Evolutionary conservation across 2,329 filamentous ascomycete genomes (phyloP).

Genomic region (Penicillium rolfsii): DNA sequence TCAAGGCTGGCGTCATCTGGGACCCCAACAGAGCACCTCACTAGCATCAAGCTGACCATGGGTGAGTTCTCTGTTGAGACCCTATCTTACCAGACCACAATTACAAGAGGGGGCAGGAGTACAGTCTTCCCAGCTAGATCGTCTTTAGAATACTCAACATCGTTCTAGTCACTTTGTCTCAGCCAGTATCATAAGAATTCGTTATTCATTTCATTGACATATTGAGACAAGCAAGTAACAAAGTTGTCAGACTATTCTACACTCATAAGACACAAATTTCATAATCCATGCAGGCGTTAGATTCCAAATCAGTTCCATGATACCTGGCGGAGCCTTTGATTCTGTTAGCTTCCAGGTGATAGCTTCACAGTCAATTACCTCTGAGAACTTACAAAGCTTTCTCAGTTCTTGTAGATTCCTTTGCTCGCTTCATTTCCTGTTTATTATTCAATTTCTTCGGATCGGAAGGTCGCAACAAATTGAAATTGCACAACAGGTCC

Average conservation of each 20-base stretch:
- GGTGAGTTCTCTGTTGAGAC: neutral
- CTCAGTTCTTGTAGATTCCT: constrained; percentile 13
- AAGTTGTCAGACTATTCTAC: neutral
- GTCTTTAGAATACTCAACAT: neutral
- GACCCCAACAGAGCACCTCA: neutral
- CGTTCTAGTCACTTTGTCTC: neutral
- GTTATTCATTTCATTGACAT: neutral
- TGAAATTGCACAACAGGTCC: constrained; percentile 11
- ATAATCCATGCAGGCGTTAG: neutral
- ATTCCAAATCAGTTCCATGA: constrained; percentile 6
- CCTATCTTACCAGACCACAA: neutral
- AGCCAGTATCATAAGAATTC: neutral
- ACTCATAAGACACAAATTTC: neutral
- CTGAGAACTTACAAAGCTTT: constrained; percentile 16
- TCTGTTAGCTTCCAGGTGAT: neutral
- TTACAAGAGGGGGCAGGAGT: neutral
- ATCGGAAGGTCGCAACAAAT: constrained; percentile 3
- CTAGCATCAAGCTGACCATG: neutral
- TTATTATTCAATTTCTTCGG: constrained; percentile 2
- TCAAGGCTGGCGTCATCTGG: neutral
- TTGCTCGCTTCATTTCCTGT: constrained; percentile 2
- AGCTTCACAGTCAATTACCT: neutral
- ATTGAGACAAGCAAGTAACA: neutral
- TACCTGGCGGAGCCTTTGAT: constrained; percentile 13
- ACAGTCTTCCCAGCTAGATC: neutral